These are phyloP conservation scores for Xylariaceae sp. DNA, from an alignment of 2,329 filamentous ascomycete genomes.

Conservation along the genomic window DNA sequence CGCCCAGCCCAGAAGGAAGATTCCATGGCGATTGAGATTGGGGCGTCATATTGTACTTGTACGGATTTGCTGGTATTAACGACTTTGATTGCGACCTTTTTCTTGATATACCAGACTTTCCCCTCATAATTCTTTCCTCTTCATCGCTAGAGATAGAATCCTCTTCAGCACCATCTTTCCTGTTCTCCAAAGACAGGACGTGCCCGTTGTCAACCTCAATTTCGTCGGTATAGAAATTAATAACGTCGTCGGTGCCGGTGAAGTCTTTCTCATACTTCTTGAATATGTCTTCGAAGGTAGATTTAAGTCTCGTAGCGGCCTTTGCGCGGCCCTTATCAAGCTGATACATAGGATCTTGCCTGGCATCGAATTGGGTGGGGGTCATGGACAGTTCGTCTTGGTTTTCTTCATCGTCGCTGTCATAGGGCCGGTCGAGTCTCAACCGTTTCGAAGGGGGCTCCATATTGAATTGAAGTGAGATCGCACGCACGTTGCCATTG, in stretches of 20 bases:
- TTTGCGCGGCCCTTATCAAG: constrained; percentile 67
- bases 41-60: constrained; percentile 11
- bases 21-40: constrained; percentile 18
- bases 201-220: constrained; percentile 94
- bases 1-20: constrained; percentile 1
- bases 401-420: constrained; percentile 48
- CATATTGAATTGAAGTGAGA: constrained; percentile 48
- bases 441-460: constrained; percentile 66
- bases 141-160: constrained; percentile 41
- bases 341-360: constrained; percentile 60
- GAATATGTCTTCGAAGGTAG: constrained; percentile 87
- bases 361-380: constrained; percentile 53
- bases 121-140: constrained; percentile 44
- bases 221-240: constrained; percentile 80
- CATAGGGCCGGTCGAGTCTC: constrained; percentile 54
- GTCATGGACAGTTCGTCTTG: constrained; percentile 56
- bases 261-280: constrained; percentile 88
- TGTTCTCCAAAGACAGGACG: constrained; percentile 58
- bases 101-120: constrained; percentile 33
- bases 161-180: constrained; percentile 44
- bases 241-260: constrained; percentile 82
- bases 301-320: constrained; percentile 76
- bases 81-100: constrained; percentile 25
- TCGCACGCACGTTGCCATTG: constrained; percentile 6
- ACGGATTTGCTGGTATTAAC: constrained; percentile 16